A percentile compares a stretch with the other conserved stretches of the same genome.
phyloP scores from a whole-genome alignment of 306 rosid genomes.

The Luffa acutangula region DNA sequence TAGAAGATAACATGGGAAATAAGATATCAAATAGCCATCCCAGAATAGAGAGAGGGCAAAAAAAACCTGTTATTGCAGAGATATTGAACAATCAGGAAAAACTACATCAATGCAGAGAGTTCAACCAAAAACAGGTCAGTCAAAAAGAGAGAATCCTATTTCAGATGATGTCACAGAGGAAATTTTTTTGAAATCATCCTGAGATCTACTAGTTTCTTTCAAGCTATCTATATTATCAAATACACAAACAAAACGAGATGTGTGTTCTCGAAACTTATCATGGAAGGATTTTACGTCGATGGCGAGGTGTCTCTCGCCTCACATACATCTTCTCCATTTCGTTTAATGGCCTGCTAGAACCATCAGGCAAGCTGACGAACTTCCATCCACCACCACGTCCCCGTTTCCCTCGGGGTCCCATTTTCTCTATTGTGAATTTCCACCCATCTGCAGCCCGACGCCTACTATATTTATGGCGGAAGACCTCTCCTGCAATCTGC shows the following conservation, averaged over 20 bases:
- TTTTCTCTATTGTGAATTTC: conserved; percentile 70
- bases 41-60: neutral
- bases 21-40: neutral
- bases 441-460: conserved; percentile 67
- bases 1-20: neutral
- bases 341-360: conserved; percentile 73
- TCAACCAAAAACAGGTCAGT: conserved; percentile 1
- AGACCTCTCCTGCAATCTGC: conserved; percentile 84
- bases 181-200: neutral
- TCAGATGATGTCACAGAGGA: neutral
- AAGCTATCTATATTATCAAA: neutral
- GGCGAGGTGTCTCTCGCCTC: conserved; percentile 74
- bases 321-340: conserved; percentile 87
- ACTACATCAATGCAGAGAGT: neutral
- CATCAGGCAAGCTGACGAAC: conserved; percentile 77
- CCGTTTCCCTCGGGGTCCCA: conserved; percentile 71
- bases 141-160: neutral
- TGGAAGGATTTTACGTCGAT: conserved; percentile 73
- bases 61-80: neutral
- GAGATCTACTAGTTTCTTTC: neutral
- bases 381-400: conserved; percentile 88
- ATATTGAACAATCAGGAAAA: neutral
- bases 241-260: neutral
- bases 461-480: conserved; percentile 66
- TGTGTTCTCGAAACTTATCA: conserved; percentile 6